Percentiles rank a stretch among this genome's conserved stretches.
Evolutionary conservation across 345 rosid species (phyloP).

Genomic region (Heritiera fomes): DNA sequence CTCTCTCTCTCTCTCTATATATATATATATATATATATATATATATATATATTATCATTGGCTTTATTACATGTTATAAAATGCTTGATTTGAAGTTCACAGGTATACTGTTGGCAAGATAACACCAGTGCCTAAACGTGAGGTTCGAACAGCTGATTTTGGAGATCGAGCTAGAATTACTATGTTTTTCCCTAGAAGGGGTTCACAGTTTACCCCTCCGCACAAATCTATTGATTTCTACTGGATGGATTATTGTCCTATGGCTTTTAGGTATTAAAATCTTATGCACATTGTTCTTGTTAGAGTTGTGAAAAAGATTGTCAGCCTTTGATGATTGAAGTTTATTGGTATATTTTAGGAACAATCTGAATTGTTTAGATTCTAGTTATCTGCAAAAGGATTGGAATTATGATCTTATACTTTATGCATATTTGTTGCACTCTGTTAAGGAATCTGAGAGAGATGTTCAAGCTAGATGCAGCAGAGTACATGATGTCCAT

Average conservation of each 20-base stretch:
- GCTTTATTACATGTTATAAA: slow-evolving; percentile 21
- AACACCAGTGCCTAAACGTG: slow-evolving; percentile 89
- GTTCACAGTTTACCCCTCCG: slow-evolving; percentile 88
- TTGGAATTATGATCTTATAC: slow-evolving; percentile 3
- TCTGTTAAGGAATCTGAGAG: slow-evolving; percentile 79
- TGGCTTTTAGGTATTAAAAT: slow-evolving; percentile 84
- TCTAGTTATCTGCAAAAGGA: background rate
- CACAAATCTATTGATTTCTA: slow-evolving; percentile 81
- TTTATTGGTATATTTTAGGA: background rate
- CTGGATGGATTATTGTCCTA: slow-evolving; percentile 98
- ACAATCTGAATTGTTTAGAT: slow-evolving; percentile 4
- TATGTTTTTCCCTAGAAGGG: slow-evolving; percentile 85
- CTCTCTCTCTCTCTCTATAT: no score
- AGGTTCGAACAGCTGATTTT: slow-evolving; percentile 85
- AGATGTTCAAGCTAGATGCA: slow-evolving; percentile 95
- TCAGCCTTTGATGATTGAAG: background rate
- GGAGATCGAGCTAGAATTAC: slow-evolving; percentile 90
- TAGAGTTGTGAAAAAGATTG: slow-evolving; percentile 6
- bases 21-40: background rate
- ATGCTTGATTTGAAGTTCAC: slow-evolving; percentile 44
- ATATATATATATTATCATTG: background rate
- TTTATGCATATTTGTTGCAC: background rate
- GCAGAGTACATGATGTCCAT: slow-evolving; percentile 99
- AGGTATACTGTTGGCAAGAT: slow-evolving; percentile 97
- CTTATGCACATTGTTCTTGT: background rate